phyloP scores from a whole-genome alignment of 176 grass and related monocot genomes.

The Secale cereale region DNA sequence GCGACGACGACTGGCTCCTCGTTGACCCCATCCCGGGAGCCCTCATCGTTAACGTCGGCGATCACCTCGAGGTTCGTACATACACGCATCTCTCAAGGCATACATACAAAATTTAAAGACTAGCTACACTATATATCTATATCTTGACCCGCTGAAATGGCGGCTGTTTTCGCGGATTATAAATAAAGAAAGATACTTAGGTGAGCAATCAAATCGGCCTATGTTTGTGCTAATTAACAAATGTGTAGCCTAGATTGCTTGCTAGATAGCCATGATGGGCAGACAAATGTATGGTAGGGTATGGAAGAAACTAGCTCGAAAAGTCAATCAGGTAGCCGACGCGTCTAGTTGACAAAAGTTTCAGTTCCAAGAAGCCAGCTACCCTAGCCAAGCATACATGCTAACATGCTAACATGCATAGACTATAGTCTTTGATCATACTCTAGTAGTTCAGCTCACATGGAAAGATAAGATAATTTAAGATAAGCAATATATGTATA shows the following conservation, averaged over 20 bases:
- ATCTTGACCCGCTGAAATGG: background rate
- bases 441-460: background rate
- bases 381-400: background rate
- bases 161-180: background rate
- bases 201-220: background rate
- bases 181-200: background rate
- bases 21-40: slow-evolving; percentile 47
- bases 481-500: background rate
- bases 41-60: slow-evolving; percentile 74
- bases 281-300: background rate
- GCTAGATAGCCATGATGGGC: background rate
- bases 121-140: no score
- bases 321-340: background rate
- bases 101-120: no score
- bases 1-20: slow-evolving; percentile 46
- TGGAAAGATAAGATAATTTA: background rate
- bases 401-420: no score
- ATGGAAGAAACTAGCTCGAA: background rate
- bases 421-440: no score
- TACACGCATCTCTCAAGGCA: background rate
- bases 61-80: slow-evolving; percentile 75
- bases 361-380: background rate
- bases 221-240: background rate
- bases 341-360: background rate
- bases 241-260: background rate